Conservation (phyloP, 768 basidiomycete genomes). For the Lactarius pseudohatsudake region DNA sequence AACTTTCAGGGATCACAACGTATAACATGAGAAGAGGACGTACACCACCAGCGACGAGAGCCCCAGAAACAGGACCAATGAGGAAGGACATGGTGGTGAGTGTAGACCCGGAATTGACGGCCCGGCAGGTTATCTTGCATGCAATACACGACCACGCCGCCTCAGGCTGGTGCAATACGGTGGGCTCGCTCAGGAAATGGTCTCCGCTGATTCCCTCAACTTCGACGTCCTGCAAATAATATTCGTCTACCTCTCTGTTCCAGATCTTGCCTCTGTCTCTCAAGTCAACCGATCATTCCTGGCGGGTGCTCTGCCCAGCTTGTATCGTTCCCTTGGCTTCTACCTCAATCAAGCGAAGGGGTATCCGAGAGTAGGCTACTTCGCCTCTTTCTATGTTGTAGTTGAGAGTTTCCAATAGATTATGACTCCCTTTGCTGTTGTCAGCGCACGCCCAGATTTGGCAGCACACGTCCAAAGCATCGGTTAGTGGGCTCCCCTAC, state of each 20-base stretch:
- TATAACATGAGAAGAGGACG: slow-evolving; percentile 30
- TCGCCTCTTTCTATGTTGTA: background rate
- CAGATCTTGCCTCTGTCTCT: slow-evolving; percentile 58
- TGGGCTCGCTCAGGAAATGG: slow-evolving; percentile 41
- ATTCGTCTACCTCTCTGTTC: slow-evolving; percentile 49
- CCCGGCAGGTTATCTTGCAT: background rate
- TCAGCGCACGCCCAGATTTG: slow-evolving; percentile 52
- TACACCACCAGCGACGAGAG: slow-evolving; percentile 66
- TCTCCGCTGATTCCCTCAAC: slow-evolving; percentile 65
- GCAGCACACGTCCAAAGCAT: slow-evolving; percentile 60
- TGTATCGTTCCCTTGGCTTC: slow-evolving; percentile 62
- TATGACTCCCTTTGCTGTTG: slow-evolving; percentile 60
- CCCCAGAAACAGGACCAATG: slow-evolving; percentile 67
- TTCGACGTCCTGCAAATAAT: slow-evolving; percentile 74
- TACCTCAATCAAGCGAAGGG: slow-evolving; percentile 55
- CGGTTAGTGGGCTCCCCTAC: slow-evolving; percentile 44
- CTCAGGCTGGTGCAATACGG: background rate
- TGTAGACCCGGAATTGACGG: slow-evolving; percentile 2
- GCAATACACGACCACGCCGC: background rate
- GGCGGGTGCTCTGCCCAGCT: slow-evolving; percentile 57
- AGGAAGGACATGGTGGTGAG: slow-evolving; percentile 51
- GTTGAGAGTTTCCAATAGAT: slow-evolving; percentile 34
- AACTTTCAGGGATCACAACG: slow-evolving; percentile 30
- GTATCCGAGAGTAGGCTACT: slow-evolving; percentile 47
- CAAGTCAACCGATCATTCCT: slow-evolving; percentile 68